phyloP scores from a whole-genome alignment of 116 monocot species.

The Trichopus zeylanicus region DNA sequence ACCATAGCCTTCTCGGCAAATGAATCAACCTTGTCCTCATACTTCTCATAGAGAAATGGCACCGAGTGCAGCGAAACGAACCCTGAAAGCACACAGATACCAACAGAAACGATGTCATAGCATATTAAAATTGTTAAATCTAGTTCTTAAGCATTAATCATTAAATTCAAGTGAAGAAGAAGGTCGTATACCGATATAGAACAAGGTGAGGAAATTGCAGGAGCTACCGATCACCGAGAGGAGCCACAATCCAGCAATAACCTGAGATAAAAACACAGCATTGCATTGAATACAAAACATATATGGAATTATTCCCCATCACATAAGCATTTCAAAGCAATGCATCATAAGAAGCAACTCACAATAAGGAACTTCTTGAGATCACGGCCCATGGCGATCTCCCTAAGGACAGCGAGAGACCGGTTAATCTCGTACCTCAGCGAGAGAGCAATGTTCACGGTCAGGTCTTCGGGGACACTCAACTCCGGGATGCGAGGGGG shows the following conservation, averaged over 20 bases:
- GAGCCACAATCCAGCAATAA: constrained; percentile 62
- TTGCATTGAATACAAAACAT: too few species aligned
- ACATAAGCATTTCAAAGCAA: too few species aligned
- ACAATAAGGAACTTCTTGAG: constrained; percentile 63
- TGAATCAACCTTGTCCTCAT: constrained; percentile 44
- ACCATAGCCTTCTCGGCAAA: constrained; percentile 33
- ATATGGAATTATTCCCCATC: too few species aligned
- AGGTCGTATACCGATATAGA: constrained; percentile 10
- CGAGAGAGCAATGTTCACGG: constrained; percentile 41
- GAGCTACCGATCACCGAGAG: constrained; percentile 45
- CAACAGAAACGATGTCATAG: background rate
- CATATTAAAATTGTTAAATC: too few species aligned
- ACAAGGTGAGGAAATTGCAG: constrained; percentile 16
- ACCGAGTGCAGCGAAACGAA: constrained; percentile 31
- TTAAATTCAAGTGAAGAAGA: background rate
- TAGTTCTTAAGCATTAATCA: too few species aligned
- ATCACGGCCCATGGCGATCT: constrained; percentile 49
- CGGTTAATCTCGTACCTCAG: constrained; percentile 52
- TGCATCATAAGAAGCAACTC: constrained; percentile 15
- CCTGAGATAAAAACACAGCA: constrained; percentile 28
- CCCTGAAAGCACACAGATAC: constrained; percentile 24
- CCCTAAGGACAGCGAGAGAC: constrained; percentile 27
- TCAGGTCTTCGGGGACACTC: constrained; percentile 47
- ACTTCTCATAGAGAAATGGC: constrained; percentile 47
- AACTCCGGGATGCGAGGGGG: constrained; percentile 56